A percentile compares a stretch with the other conserved stretches of the same genome.
Conservation (phyloP, 176 grass and related monocot species). For the Ampelocalamus luodianensis region DNA sequence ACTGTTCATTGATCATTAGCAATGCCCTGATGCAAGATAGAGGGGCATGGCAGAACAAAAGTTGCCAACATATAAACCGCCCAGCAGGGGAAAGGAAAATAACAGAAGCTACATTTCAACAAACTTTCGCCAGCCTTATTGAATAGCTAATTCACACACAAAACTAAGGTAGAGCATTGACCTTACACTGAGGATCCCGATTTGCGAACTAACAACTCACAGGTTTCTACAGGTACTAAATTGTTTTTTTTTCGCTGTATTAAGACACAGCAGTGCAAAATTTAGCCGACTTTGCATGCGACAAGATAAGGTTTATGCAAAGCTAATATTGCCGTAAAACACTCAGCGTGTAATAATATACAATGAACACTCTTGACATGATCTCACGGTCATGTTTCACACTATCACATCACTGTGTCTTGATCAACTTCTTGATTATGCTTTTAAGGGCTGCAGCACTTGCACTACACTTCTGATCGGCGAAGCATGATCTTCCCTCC, state of each 20-base stretch:
- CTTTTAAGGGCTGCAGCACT: slow-evolving; percentile 62
- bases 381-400: neutral
- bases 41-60: neutral
- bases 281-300: neutral
- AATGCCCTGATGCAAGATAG: neutral
- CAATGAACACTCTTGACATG: neutral
- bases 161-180: neutral
- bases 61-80: neutral
- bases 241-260: neutral
- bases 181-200: neutral
- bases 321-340: neutral
- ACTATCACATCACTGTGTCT: slow-evolving; percentile 17
- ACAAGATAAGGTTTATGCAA: neutral
- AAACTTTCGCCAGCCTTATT: neutral
- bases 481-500: slow-evolving; percentile 78
- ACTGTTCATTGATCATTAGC: neutral
- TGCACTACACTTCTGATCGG: slow-evolving; percentile 56
- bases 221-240: neutral
- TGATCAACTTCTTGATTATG: slow-evolving; percentile 70
- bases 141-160: neutral
- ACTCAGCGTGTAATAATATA: neutral
- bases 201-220: neutral
- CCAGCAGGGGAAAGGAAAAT: neutral
- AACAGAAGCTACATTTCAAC: neutral
- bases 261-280: neutral